These are phyloP conservation scores for Pleurotus tuber-regium DNA, from an alignment of 768 basidiomycete genomes.

Conservation along the genomic window DNA sequence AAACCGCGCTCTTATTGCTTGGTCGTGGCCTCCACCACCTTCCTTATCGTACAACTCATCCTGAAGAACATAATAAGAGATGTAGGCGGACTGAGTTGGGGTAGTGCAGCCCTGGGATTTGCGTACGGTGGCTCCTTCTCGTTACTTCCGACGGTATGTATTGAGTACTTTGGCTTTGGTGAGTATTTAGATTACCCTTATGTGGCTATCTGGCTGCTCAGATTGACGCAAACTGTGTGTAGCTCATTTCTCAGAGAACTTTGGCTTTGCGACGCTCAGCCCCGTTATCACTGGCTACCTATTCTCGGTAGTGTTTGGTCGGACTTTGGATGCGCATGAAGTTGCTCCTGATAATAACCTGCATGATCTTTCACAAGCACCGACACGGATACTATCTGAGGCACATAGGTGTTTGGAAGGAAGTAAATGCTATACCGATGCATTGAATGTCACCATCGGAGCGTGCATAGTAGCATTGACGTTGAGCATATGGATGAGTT, in stretches of 20 bases:
- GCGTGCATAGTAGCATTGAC: slow-evolving; percentile 44
- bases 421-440: slow-evolving; percentile 55
- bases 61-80: slow-evolving; percentile 48
- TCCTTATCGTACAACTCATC: slow-evolving; percentile 71
- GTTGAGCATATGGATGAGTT: slow-evolving; percentile 50
- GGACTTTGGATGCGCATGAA: slow-evolving; percentile 70
- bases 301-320: slow-evolving; percentile 80
- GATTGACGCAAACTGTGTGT: not conserved
- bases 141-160: slow-evolving; percentile 67
- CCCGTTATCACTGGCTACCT: slow-evolving; percentile 80
- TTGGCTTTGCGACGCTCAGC: slow-evolving; percentile 73
- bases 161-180: slow-evolving; percentile 92
- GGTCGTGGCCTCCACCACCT: slow-evolving; percentile 59
- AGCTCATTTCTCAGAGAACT: slow-evolving; percentile 84
- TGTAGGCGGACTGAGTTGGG: slow-evolving; percentile 68
- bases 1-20: slow-evolving; percentile 72
- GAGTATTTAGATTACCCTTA: slow-evolving; percentile 27
- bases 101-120: slow-evolving; percentile 53
- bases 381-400: not conserved
- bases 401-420: slow-evolving; percentile 57
- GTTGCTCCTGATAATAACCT: slow-evolving; percentile 18
- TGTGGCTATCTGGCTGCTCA: not conserved
- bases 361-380: not conserved
- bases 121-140: slow-evolving; percentile 76
- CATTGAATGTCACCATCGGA: slow-evolving; percentile 48